Evolutionary conservation across 129 eudicot species (phyloP).

Genomic region (Tagetes patula): DNA sequence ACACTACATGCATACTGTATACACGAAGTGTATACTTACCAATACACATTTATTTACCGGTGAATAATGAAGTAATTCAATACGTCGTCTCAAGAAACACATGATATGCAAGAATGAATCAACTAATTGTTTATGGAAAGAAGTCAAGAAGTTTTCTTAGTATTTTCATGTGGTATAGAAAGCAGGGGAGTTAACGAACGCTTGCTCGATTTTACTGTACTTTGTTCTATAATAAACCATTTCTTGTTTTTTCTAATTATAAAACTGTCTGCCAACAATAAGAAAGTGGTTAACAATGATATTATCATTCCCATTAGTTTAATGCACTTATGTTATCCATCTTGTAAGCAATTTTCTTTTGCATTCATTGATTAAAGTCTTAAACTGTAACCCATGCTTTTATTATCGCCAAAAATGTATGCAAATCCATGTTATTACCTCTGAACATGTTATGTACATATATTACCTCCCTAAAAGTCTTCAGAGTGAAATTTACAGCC

Average conservation of each 20-base stretch:
- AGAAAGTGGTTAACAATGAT: constrained; percentile 11
- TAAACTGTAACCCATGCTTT: constrained; percentile 30
- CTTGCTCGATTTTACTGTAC: background rate
- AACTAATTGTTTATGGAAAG: background rate
- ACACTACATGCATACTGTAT: background rate
- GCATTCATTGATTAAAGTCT: constrained; percentile 20
- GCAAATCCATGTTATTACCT: constrained; percentile 22
- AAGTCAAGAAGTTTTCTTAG: no score
- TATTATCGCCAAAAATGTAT: constrained; percentile 31
- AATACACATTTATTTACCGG: background rate
- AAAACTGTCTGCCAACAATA: background rate
- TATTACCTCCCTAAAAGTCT: constrained; percentile 17
- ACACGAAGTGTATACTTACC: background rate
- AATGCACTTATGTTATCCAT: constrained; percentile 12
- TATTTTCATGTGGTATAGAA: background rate
- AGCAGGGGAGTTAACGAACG: background rate
- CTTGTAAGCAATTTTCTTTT: constrained; percentile 13
- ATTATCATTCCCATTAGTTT: constrained; percentile 18
- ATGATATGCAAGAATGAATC: background rate
- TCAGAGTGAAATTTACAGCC: constrained; percentile 7
- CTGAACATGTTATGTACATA: constrained; percentile 30
- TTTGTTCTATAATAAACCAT: background rate
- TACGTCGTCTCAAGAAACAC: background rate
- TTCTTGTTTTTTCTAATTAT: background rate
- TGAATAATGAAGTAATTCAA: background rate